phyloP scores from a whole-genome alignment of 176 grass and related monocot species.

The Musa itinerans region DNA sequence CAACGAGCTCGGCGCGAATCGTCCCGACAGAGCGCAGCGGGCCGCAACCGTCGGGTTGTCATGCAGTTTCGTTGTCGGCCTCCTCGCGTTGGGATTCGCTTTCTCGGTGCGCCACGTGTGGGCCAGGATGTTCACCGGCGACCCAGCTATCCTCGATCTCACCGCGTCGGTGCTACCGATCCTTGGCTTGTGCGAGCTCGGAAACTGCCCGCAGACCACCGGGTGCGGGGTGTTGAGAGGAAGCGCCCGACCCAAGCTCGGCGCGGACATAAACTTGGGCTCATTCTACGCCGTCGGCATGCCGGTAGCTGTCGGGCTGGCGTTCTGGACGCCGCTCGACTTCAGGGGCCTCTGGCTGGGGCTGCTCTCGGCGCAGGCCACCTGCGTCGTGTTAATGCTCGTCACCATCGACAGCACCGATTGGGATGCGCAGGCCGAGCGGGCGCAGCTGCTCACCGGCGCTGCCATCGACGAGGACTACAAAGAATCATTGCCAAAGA shows the following conservation, averaged over 20 bases:
- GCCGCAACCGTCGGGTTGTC: slow-evolving; percentile 45
- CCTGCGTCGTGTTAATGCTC: slow-evolving; percentile 72
- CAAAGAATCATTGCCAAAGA: not conserved
- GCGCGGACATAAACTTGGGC: slow-evolving; percentile 63
- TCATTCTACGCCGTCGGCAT: slow-evolving; percentile 84
- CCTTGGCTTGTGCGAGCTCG: slow-evolving; percentile 82
- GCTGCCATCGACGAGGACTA: not conserved
- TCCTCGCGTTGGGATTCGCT: slow-evolving; percentile 49
- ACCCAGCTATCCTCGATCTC: slow-evolving; percentile 53
- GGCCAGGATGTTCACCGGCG: slow-evolving; percentile 75
- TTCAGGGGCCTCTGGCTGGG: slow-evolving; percentile 90
- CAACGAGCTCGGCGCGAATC: slow-evolving; percentile 86
- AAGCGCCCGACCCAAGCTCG: slow-evolving; percentile 66
- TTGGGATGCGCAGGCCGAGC: slow-evolving; percentile 53
- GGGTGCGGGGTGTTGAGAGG: slow-evolving; percentile 88
- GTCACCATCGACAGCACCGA: slow-evolving; percentile 47
- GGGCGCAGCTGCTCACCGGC: slow-evolving; percentile 56
- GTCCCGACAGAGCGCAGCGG: slow-evolving; percentile 32
- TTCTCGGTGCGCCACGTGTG: slow-evolving; percentile 52
- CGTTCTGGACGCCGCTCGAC: slow-evolving; percentile 51
- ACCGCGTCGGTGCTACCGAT: slow-evolving; percentile 75
- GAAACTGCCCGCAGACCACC: slow-evolving; percentile 95
- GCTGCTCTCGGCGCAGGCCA: slow-evolving; percentile 62
- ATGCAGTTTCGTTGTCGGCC: slow-evolving; percentile 50
- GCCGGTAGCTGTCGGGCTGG: slow-evolving; percentile 64